Percentiles rank a stretch among this genome's conserved stretches.
Conservation (phyloP, 2,329 filamentous ascomycete genomes). For the Microdochium bolleyi region DNA sequence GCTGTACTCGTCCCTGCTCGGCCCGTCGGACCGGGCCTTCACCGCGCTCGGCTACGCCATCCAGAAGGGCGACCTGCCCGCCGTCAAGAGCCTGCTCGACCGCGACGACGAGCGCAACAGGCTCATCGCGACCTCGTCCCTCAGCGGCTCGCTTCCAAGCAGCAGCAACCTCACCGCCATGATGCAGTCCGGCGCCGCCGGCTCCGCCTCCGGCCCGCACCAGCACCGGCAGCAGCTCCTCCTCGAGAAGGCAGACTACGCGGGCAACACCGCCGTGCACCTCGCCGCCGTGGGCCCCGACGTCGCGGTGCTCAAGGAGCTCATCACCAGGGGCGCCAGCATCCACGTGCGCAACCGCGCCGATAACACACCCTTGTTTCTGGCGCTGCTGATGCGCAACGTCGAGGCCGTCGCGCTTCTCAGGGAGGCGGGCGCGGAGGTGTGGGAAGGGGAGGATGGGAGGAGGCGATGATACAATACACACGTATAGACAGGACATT, state of each 20-base stretch:
- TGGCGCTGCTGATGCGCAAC: conserved; percentile 51
- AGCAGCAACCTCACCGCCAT: neutral
- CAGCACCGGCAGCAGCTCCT: conserved; percentile 38
- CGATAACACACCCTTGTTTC: conserved; percentile 57
- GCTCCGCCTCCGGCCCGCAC: neutral
- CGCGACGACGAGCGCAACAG: conserved; percentile 40
- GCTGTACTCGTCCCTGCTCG: conserved; percentile 47
- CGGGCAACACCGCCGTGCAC: conserved; percentile 65
- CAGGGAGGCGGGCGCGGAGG: conserved; percentile 49
- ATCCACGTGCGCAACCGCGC: conserved; percentile 59
- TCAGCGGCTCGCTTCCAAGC: neutral
- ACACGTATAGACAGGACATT: neutral
- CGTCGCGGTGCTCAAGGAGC: conserved; percentile 46
- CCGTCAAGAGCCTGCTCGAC: conserved; percentile 59
- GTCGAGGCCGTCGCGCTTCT: conserved; percentile 45
- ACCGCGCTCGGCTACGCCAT: conserved; percentile 76
- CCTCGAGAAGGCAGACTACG: conserved; percentile 71
- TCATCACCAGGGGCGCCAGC: conserved; percentile 55
- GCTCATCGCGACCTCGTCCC: neutral
- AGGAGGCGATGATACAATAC: neutral
- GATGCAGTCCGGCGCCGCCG: too few relatives aligned
- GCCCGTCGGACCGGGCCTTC: conserved; percentile 52
- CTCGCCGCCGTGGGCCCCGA: conserved; percentile 45
- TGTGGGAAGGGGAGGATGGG: conserved; percentile 34
- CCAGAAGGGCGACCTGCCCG: conserved; percentile 57